These are phyloP conservation scores for Echinosophora koreensis DNA, from an alignment of 306 rosid species.

Conservation along the genomic window DNA sequence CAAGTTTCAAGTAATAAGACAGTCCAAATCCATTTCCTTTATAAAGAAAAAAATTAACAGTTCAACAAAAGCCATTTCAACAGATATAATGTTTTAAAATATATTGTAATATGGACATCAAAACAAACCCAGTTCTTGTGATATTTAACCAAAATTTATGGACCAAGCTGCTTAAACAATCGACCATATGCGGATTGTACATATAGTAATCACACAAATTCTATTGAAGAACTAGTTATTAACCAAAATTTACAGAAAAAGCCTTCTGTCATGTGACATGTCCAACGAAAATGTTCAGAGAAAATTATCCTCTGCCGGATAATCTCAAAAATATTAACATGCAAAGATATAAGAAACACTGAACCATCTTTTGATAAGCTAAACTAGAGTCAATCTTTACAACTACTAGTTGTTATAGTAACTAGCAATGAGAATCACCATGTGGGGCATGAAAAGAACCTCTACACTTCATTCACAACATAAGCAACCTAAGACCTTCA, in stretches of 20 bases:
- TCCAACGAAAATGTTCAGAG: constrained; percentile 17
- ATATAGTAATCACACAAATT: background rate
- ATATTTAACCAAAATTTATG: no score
- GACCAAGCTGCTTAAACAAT: background rate
- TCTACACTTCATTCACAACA: constrained; percentile 39
- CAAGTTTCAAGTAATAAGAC: no score
- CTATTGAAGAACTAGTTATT: background rate
- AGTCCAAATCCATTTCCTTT: no score
- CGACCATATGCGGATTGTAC: background rate
- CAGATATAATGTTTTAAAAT: no score
- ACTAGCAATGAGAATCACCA: constrained; percentile 12
- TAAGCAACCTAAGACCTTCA: constrained; percentile 30
- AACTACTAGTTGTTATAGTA: background rate
- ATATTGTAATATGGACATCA: no score
- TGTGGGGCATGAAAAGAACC: constrained; percentile 35
- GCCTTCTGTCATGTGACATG: background rate
- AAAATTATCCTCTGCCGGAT: constrained; percentile 16
- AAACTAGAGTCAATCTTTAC: constrained; percentile 8
- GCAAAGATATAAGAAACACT: background rate
- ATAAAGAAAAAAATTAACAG: no score
- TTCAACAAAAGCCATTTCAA: no score
- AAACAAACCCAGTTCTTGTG: no score
- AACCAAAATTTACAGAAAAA: constrained; percentile 31
- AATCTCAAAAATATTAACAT: background rate
- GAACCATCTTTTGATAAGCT: constrained; percentile 17